Base-by-base conservation (phyloP, 257 asterid species). In the Ajuga chamaepitys region DNA sequence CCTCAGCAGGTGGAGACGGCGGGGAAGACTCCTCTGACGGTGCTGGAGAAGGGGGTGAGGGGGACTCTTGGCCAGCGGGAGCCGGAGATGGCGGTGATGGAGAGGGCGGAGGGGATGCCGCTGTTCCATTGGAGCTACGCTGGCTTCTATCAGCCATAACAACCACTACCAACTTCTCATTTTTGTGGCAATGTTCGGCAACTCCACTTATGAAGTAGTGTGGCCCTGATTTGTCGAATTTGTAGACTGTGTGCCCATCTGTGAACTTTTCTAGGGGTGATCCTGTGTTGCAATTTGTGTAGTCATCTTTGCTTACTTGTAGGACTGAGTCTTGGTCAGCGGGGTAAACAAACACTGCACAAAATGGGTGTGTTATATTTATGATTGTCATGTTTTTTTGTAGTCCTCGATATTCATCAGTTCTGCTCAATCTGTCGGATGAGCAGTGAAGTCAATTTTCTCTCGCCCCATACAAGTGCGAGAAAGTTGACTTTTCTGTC, bases 171-270 rank as follows among this genome's bases (percentile, higher is more conserved):
- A 91, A 2, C 76, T 88, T 91, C 42, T 91, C 85, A 16, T 86
- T 88, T 66, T 84, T 91, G 64, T 44, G 82, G 75, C 97, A 91
- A 47, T 86, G 72, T 1, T 84, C 93, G 26, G 68, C 77, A 26
- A 75, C 81, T 5, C 97, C 95, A 45, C 97, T 91, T 2, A 91
- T 86, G 88, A 88, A 91, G 76, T 82, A 86, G 58, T 83, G 64
- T 4, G 94, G 70, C 5, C 96, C 98, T 1, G 95, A 84, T 16
- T 80, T 82, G 34, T 77, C 54, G 25, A 88, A 62, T 20, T 50
- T 72, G 77, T 78, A 66, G 37, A 48, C 79, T 0, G 87, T 78
- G 66, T 82, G 83, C 4, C 98, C 95, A 21, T 81, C 91, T 0
- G 72, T 70, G 58, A 72, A 77, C 75, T 84, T 81, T 0, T 77